Evolutionary conservation across 768 basidiomycete genomes (phyloP), one percentile per base, ranked within the genome.

Genomic region (Leccinellum albellum): DNA sequence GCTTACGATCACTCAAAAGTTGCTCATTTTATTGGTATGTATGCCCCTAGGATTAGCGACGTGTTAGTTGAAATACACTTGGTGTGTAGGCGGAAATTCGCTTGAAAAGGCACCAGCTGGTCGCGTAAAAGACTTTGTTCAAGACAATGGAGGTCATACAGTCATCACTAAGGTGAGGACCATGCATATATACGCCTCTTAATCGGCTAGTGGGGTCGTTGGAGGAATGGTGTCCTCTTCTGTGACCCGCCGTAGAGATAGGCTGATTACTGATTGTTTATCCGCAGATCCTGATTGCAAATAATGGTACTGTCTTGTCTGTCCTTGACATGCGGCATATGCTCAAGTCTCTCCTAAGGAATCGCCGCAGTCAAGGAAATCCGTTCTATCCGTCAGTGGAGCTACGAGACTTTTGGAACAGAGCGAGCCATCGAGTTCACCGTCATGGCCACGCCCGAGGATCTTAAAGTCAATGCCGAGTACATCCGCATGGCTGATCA

Each of bases 401-500:
- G 92, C 68, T 99, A 98, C 77, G 97, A 98, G 77, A 94, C 95
- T 0, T 99, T 99, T 74, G 97, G 97, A 58, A 86, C 86, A 54
- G 97, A 99, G 70, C 88, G 93, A 63, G 91, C 90, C 54, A 82
- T 99, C 76, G 95, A 99, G 73, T 98, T 99, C 80, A 96, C 94
- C 37, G 97, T 98, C 58, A 98, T 99, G 97, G 94, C 97, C 51
- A 99, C 97, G 13, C 97, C 97, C 23, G 97, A 99, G 72, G 96
- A 98, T 76, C 79, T 98, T 61, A 93, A 94, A 73, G 95, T 98
- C 73, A 99, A 99, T 67, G 97, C 97, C 31, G 97, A 99, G 68
- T 99, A 99, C 75, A 99, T 99, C 73, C 89, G 97, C 60, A 99
- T 99, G 97, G 97, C 97, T 44, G 97, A 99, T 73, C 89, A 94